Conservation (phyloP, 805 yeast genomes). For the Suhomyces sp. region DNA sequence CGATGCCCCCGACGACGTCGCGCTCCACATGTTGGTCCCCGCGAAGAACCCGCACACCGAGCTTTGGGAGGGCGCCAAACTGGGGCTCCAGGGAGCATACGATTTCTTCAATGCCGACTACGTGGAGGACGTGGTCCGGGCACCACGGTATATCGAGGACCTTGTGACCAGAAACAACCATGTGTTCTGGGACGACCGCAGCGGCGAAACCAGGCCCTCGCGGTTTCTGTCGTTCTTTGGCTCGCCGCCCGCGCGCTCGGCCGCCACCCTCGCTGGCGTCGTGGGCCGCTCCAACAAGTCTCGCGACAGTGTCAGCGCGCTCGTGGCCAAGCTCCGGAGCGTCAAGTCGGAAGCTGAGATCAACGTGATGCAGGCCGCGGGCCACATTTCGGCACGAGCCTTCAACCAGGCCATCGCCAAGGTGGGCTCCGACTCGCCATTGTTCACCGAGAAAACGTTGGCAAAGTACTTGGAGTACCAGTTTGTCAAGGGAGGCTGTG, state of each 20-base stretch:
- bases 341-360: conserved; percentile 78
- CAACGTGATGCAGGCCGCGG: conserved; percentile 75
- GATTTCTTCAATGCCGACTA: conserved; percentile 88
- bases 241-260: neutral
- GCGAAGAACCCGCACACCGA: conserved; percentile 75
- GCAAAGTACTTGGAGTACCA: conserved; percentile 78
- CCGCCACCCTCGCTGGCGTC: conserved; percentile 15
- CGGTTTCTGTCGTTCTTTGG: conserved; percentile 19
- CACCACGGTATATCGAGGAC: conserved; percentile 43
- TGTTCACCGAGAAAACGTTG: conserved; percentile 72
- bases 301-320: conserved; percentile 41
- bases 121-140: conserved; percentile 49
- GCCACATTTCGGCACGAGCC: conserved; percentile 76
- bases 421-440: conserved; percentile 40
- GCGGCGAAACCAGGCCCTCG: conserved; percentile 6
- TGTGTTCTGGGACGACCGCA: conserved; percentile 54
- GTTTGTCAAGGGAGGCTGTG: conserved; percentile 86
- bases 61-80: conserved; percentile 93
- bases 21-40: conserved; percentile 80
- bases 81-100: conserved; percentile 78
- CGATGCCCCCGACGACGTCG: conserved; percentile 44
- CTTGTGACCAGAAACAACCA: conserved; percentile 47
- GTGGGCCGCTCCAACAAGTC: conserved; percentile 28
- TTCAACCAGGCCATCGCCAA: conserved; percentile 77
- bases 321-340: conserved; percentile 52